A percentile compares a stretch with the other conserved stretches of the same genome.
phyloP scores from a whole-genome alignment of 257 asterid species.

The Solanum virginianum region DNA sequence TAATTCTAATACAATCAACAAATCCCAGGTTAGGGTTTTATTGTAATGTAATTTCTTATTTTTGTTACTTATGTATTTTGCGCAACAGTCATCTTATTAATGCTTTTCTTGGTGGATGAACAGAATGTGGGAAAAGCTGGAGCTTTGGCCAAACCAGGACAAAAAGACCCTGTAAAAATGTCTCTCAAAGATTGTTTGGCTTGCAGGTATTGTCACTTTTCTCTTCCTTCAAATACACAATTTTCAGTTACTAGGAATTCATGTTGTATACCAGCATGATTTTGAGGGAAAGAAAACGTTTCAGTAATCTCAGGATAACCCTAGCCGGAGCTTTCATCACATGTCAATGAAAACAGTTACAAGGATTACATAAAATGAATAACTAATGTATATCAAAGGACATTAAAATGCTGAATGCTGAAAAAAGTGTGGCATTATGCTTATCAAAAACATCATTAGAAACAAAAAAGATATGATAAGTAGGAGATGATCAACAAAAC shows the following conservation, averaged over 20 bases:
- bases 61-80: background rate
- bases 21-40: conserved; percentile 2
- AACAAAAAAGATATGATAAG: background rate
- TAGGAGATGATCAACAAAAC: background rate
- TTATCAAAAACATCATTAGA: background rate
- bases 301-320: background rate
- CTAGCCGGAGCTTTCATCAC: background rate
- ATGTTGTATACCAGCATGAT: background rate
- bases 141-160: conserved; percentile 31
- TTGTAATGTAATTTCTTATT: background rate
- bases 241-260: background rate
- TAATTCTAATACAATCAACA: conserved; percentile 12
- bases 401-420: background rate
- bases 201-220: conserved; percentile 51
- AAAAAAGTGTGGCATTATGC: background rate
- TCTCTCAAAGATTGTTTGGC: conserved; percentile 91
- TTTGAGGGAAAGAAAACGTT: background rate
- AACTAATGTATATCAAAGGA: background rate
- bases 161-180: conserved; percentile 76
- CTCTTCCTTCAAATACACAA: background rate
- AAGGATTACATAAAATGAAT: background rate
- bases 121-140: conserved; percentile 41
- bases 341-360: background rate
- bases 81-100: too few species aligned
- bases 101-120: background rate